Evolutionary conservation across 805 yeast species (phyloP).

Genomic region (Saturnispora serradocipensis): DNA sequence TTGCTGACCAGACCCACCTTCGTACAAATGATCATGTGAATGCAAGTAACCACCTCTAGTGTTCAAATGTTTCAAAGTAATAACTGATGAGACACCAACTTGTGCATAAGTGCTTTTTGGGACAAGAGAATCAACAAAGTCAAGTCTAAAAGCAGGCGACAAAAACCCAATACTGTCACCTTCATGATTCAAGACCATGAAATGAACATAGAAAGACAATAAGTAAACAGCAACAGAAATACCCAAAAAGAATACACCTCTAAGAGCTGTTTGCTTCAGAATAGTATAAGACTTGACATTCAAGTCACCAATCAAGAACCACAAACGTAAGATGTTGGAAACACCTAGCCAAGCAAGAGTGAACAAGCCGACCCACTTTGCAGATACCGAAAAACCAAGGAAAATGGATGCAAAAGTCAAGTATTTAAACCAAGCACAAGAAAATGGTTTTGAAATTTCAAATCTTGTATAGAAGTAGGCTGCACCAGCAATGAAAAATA

Average conservation of each 20-base stretch:
- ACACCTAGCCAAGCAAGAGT: conserved; percentile 73
- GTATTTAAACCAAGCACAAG: conserved; percentile 48
- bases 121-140: conserved; percentile 49
- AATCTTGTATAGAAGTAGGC: conserved; percentile 56
- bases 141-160: conserved; percentile 62
- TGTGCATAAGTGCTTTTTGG: conserved; percentile 52
- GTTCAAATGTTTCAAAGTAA: conserved; percentile 58
- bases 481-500: conserved; percentile 69
- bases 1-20: conserved; percentile 77
- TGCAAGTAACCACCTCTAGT: conserved; percentile 78
- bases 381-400: conserved; percentile 63
- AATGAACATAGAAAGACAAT: conserved; percentile 54
- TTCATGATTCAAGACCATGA: conserved; percentile 44
- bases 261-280: conserved; percentile 37
- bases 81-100: conserved; percentile 64
- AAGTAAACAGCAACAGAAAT: conserved; percentile 51
- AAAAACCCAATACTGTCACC: conserved; percentile 68
- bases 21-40: conserved; percentile 64
- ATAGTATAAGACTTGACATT: conserved; percentile 37
- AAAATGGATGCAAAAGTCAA: conserved; percentile 56
- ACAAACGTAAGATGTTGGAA: conserved; percentile 49
- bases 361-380: conserved; percentile 82
- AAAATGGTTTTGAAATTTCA: conserved; percentile 55
- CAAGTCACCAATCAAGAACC: conserved; percentile 70
- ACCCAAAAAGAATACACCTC: conserved; percentile 47